phyloP scores from a whole-genome alignment of 192 early-diverging fungal species.

The Backusella tarrabulga region DNA sequence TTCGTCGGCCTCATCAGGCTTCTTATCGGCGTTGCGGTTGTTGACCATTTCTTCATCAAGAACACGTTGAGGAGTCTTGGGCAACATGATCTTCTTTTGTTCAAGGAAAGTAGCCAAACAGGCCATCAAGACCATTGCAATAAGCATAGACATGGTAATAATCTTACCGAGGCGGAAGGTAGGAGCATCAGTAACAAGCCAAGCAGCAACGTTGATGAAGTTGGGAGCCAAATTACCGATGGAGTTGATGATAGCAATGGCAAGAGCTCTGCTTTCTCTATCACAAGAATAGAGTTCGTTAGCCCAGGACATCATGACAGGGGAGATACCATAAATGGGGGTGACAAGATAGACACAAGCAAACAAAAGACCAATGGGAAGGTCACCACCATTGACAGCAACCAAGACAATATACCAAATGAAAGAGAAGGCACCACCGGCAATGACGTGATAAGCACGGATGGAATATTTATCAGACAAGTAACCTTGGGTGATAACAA shows the following conservation, averaged over 20 bases:
- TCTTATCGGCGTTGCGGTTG: neutral
- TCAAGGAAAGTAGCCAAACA: neutral
- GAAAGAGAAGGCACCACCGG: conserved; percentile 11
- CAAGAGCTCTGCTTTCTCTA: conserved; percentile 23
- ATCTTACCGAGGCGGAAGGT: conserved; percentile 17
- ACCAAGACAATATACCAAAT: conserved; percentile 26
- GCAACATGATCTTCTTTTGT: conserved; percentile 7
- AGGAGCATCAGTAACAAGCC: conserved; percentile 19
- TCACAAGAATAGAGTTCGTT: conserved; percentile 28
- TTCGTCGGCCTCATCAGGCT: neutral
- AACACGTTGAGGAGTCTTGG: neutral
- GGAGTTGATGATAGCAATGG: conserved; percentile 27
- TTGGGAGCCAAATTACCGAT: conserved; percentile 30
- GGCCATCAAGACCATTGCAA: conserved; percentile 3
- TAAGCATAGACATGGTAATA: conserved; percentile 4
- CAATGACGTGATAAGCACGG: conserved; percentile 23
- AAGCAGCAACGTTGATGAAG: conserved; percentile 22
- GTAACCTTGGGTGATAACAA: conserved; percentile 26
- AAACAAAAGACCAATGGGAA: conserved; percentile 21
- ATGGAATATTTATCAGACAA: conserved; percentile 10
- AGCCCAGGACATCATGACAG: conserved; percentile 29
- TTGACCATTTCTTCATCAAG: conserved; percentile 4
- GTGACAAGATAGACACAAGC: conserved; percentile 16
- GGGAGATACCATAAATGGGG: conserved; percentile 24
- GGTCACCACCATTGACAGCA: conserved; percentile 22